phyloP scores from a whole-genome alignment of 2,329 filamentous ascomycete species.

The Claviceps maximensis region DNA sequence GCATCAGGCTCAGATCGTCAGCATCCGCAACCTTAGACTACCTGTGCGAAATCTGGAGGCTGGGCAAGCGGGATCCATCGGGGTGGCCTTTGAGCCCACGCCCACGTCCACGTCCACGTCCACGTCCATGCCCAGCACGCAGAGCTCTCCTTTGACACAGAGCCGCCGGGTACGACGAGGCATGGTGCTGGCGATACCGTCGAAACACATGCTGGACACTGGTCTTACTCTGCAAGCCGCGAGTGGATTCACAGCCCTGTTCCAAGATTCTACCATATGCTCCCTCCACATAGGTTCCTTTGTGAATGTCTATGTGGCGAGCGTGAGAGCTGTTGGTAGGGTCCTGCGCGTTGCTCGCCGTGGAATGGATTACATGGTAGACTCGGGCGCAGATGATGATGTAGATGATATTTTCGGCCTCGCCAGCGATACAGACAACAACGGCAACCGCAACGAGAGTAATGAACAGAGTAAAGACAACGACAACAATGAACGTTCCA shows the following conservation, averaged over 20 bases:
- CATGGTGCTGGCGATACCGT: constrained; percentile 62
- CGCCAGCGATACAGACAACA: constrained; percentile 31
- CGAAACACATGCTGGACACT: constrained; percentile 42
- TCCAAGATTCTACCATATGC: constrained; percentile 49
- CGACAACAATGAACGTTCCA: constrained; percentile 9
- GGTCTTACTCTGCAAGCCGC: constrained; percentile 48
- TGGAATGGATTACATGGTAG: constrained; percentile 13
- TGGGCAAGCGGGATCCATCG: constrained; percentile 83
- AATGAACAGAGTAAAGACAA: too few species aligned
- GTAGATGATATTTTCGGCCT: constrained; percentile 46
- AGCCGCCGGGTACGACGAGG: constrained; percentile 53
- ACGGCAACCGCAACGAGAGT: constrained; percentile 1
- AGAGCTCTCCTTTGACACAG: constrained; percentile 7
- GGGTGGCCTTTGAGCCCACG: constrained; percentile 47
- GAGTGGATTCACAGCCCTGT: constrained; percentile 58
- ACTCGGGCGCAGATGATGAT: constrained; percentile 23
- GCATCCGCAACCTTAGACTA: constrained; percentile 74
- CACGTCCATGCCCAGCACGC: neutral
- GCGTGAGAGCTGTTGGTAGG: constrained; percentile 68
- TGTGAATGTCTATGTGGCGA: constrained; percentile 77
- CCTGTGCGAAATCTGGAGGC: constrained; percentile 63
- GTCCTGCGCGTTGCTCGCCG: constrained; percentile 42
- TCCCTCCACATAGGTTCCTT: constrained; percentile 52
- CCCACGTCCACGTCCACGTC: too few species aligned
- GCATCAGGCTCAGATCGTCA: constrained; percentile 69